A percentile compares a stretch with the other conserved stretches of the same genome.
These are phyloP conservation scores for Limonomyces culmigenus DNA, from an alignment of 1,284 basidiomycete species.

Conservation along the genomic window DNA sequence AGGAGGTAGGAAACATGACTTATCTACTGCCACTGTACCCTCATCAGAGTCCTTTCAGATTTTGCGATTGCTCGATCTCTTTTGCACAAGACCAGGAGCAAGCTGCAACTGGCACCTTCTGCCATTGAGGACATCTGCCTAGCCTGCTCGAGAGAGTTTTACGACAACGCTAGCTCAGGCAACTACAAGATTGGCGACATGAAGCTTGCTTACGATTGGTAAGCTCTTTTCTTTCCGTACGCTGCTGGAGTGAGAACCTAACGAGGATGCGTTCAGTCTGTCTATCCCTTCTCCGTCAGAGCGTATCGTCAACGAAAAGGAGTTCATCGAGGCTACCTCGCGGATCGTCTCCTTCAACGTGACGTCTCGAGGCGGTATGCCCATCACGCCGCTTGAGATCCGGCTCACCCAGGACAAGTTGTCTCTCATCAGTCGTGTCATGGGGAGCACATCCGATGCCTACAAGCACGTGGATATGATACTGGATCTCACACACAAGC, in stretches of 20 bases:
- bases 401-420: constrained; percentile 77
- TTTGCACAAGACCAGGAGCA: constrained; percentile 33
- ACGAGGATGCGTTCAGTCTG: constrained; percentile 31
- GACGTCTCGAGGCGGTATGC: constrained; percentile 52
- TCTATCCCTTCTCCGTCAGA: constrained; percentile 52
- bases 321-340: constrained; percentile 90
- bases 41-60: constrained; percentile 26
- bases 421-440: constrained; percentile 63
- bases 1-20: constrained; percentile 50
- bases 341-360: constrained; percentile 74
- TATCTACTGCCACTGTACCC: constrained; percentile 1
- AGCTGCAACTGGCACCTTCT: constrained; percentile 30
- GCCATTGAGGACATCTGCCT: constrained; percentile 68
- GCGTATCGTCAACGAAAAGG: constrained; percentile 51
- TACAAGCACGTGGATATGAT: constrained; percentile 84
- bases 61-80: constrained; percentile 64
- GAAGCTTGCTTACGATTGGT: constrained; percentile 94
- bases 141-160: constrained; percentile 70
- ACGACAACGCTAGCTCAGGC: constrained; percentile 82
- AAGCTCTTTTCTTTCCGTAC: constrained; percentile 10
- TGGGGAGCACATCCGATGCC: constrained; percentile 68
- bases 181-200: constrained; percentile 88
- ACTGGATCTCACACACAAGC: constrained; percentile 73
- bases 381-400: constrained; percentile 80
- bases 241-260: constrained; percentile 6